phyloP scores from a whole-genome alignment of 2,329 filamentous ascomycete genomes.

The Trichophyton mentagrophytes region DNA sequence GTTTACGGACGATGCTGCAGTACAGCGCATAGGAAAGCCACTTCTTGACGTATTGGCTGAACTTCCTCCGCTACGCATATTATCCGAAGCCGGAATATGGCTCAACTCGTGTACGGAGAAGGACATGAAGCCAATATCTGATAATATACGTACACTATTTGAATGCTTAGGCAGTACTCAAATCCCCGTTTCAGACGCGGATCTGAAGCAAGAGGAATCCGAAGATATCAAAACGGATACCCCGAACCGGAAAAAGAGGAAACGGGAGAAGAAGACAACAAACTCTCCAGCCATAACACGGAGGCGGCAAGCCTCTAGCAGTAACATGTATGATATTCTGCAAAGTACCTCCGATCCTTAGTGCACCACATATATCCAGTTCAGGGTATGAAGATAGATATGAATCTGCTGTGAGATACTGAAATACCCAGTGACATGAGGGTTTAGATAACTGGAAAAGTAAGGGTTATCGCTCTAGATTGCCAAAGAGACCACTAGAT shows the following conservation, averaged over 20 bases:
- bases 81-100: slow-evolving; percentile 6
- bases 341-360: background rate
- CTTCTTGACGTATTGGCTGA: slow-evolving; percentile 10
- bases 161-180: background rate
- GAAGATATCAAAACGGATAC: slow-evolving; percentile 4
- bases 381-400: too few relatives aligned
- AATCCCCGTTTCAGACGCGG: background rate
- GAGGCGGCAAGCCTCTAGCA: background rate
- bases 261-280: slow-evolving; percentile 7
- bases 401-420: too few relatives aligned
- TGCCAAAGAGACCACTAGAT: too few relatives aligned
- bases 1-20: slow-evolving; percentile 1
- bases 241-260: slow-evolving; percentile 3
- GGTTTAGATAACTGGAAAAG: too few relatives aligned
- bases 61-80: slow-evolving; percentile 14
- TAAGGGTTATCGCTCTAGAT: too few relatives aligned
- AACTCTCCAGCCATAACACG: background rate
- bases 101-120: background rate
- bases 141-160: background rate
- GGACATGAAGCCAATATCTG: background rate
- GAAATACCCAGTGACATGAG: too few relatives aligned
- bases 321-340: slow-evolving; percentile 10
- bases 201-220: slow-evolving; percentile 4
- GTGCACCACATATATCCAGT: too few relatives aligned
- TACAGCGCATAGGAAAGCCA: slow-evolving; percentile 1